Percentiles rank a stretch among this genome's conserved stretches.
Evolutionary conservation across 441 rosid genomes (phyloP).

Genomic region (Lepidium campestre): DNA sequence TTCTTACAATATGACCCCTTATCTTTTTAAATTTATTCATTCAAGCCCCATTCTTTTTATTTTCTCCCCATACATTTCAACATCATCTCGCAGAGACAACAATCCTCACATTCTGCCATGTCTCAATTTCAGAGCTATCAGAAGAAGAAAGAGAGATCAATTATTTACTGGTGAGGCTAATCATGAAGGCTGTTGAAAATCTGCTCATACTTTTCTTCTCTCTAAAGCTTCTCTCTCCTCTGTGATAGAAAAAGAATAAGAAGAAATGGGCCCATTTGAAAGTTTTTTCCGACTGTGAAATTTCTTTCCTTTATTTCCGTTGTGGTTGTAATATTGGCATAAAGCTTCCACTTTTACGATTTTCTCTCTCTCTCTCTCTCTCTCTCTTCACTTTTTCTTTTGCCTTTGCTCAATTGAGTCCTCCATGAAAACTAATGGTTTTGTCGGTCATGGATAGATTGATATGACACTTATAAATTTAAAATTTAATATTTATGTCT

Average conservation of each 20-base stretch:
- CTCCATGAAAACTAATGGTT: conserved; percentile 21
- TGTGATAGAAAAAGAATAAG: background rate
- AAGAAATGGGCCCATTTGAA: conserved; percentile 20
- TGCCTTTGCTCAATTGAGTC: conserved; percentile 25
- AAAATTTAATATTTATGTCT: background rate
- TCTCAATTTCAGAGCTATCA: conserved; percentile 27
- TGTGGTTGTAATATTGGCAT: conserved; percentile 24
- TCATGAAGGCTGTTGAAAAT: conserved; percentile 26
- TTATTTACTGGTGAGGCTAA: conserved; percentile 15
- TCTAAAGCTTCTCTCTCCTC: conserved; percentile 19
- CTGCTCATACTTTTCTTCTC: conserved; percentile 27
- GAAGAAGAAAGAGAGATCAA: conserved; percentile 8
- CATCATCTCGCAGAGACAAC: background rate
- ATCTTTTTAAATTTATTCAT: background rate
- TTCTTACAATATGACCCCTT: background rate
- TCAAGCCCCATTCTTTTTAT: background rate
- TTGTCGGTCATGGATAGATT: conserved; percentile 25
- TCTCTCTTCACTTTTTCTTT: background rate
- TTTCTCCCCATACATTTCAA: background rate
- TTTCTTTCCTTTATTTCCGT: background rate
- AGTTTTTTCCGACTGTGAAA: conserved; percentile 18
- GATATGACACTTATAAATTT: background rate
- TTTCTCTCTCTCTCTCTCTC: background rate
- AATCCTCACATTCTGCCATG: conserved; percentile 15
- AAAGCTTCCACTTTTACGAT: conserved; percentile 24